Conservation (phyloP, 164 flowering plant genomes). For the Chimonanthus praecox region DNA sequence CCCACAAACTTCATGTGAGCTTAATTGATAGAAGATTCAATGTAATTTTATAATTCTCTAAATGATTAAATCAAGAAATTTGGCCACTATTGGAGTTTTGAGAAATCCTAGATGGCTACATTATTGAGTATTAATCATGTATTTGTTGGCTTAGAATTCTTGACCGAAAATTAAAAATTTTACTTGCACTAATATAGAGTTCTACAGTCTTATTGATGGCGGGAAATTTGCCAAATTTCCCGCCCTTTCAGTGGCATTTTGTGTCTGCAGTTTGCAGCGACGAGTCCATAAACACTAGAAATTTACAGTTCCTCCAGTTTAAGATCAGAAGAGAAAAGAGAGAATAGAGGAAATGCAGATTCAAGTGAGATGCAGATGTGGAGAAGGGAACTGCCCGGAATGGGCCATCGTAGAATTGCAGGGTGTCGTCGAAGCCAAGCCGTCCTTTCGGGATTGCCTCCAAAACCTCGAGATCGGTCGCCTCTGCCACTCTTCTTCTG, state of each 20-base stretch:
- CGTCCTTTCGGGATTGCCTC: conserved; percentile 40
- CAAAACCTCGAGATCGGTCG: conserved; percentile 71
- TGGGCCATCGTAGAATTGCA: conserved; percentile 90
- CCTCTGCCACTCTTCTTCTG: conserved; percentile 74
- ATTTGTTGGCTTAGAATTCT: no score
- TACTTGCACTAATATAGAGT: no score
- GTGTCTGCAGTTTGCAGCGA: no score
- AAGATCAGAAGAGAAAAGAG: not conserved
- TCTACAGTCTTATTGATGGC: not conserved
- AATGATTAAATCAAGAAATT: no score
- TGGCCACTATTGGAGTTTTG: no score
- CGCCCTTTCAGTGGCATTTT: not conserved
- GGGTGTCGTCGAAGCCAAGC: conserved; percentile 72
- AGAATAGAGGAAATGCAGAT: conserved; percentile 44
- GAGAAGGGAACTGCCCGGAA: conserved; percentile 59
- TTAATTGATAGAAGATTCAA: no score
- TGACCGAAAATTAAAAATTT: no score
- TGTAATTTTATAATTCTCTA: no score
- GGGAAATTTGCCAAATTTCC: not conserved
- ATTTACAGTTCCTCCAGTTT: not conserved
- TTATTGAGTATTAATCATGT: no score
- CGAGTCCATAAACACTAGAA: not conserved
- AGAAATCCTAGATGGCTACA: no score
- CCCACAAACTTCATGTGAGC: no score
- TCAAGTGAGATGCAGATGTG: conserved; percentile 69